Conservation (phyloP, 2,329 filamentous ascomycete species). For the Emydomyces testavorans region DNA sequence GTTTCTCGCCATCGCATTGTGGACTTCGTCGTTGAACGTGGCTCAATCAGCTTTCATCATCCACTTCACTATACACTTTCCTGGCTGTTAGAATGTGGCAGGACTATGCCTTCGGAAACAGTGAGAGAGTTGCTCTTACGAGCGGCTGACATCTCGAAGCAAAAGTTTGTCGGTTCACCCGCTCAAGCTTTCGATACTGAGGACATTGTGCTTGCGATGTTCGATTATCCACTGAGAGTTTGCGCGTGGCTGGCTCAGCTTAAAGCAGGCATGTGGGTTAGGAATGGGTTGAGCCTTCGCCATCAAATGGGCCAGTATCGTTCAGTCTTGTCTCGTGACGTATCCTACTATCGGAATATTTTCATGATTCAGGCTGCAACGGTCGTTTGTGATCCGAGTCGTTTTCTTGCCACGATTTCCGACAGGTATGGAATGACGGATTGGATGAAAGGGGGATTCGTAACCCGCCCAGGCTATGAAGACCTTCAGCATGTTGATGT, state of each 20-base stretch:
- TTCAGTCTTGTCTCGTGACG: constrained; percentile 76
- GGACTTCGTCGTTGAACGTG: constrained; percentile 75
- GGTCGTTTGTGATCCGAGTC: constrained; percentile 69
- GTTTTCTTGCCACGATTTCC: constrained; percentile 77
- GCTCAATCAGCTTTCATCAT: constrained; percentile 94
- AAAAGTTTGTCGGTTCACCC: constrained; percentile 49
- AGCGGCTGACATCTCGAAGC: constrained; percentile 44
- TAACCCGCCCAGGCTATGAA: constrained; percentile 64
- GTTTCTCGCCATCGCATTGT: constrained; percentile 56
- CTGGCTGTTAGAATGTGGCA: constrained; percentile 85
- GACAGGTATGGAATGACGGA: constrained; percentile 80
- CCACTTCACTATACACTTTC: constrained; percentile 91
- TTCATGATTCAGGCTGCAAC: constrained; percentile 86
- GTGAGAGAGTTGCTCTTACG: constrained; percentile 61
- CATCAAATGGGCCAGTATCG: constrained; percentile 93
- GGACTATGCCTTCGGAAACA: constrained; percentile 56
- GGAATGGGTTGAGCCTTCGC: constrained; percentile 88
- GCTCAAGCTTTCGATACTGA: constrained; percentile 43
- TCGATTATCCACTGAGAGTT: constrained; percentile 86
- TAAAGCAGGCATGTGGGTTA: constrained; percentile 96
- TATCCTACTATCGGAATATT: constrained; percentile 87
- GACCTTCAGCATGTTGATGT: constrained; percentile 82
- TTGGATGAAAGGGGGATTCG: constrained; percentile 78
- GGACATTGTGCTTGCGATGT: constrained; percentile 73
- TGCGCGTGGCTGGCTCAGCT: constrained; percentile 97